Percentiles rank a stretch among this genome's conserved stretches.
These are phyloP conservation scores for Theobroma grandiflorum DNA, from an alignment of 441 rosid species.

Conservation along the genomic window DNA sequence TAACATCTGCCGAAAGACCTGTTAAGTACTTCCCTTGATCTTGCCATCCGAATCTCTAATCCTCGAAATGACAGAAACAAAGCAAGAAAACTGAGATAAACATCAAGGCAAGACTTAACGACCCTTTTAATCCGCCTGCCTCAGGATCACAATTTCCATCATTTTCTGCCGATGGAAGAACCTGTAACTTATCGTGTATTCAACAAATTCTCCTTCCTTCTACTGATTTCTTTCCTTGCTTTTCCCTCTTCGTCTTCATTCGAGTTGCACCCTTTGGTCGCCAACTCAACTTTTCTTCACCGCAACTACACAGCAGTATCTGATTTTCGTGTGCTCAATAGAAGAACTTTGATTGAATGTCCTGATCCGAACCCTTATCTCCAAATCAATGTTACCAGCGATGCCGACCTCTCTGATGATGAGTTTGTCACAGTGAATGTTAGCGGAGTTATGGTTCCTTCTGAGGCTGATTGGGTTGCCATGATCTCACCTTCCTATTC, in stretches of 20 bases:
- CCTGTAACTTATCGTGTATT: not conserved
- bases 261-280: constrained; percentile 40
- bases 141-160: not conserved
- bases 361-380: constrained; percentile 41
- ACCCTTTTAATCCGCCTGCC: too few relatives aligned
- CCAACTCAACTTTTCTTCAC: constrained; percentile 40
- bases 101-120: not conserved
- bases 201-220: not conserved
- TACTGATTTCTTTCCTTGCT: constrained; percentile 11
- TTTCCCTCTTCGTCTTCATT: constrained; percentile 33
- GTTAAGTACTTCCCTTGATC: not conserved
- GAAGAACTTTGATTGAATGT: constrained; percentile 51
- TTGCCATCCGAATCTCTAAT: not conserved
- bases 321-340: constrained; percentile 54
- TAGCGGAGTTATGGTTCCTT: constrained; percentile 52
- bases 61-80: not conserved
- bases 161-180: constrained; percentile 14
- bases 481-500: constrained; percentile 71
- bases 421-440: constrained; percentile 53
- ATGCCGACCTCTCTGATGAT: constrained; percentile 42
- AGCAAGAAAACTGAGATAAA: not conserved
- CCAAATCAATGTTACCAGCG: constrained; percentile 34
- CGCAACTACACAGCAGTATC: constrained; percentile 53
- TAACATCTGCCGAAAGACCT: too few relatives aligned
- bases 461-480: constrained; percentile 60